Percentiles rank a stretch among this genome's conserved stretches.
Evolutionary conservation across 352 stramenopile genomes (phyloP).

Genomic region (Phytophthora fragariae): DNA sequence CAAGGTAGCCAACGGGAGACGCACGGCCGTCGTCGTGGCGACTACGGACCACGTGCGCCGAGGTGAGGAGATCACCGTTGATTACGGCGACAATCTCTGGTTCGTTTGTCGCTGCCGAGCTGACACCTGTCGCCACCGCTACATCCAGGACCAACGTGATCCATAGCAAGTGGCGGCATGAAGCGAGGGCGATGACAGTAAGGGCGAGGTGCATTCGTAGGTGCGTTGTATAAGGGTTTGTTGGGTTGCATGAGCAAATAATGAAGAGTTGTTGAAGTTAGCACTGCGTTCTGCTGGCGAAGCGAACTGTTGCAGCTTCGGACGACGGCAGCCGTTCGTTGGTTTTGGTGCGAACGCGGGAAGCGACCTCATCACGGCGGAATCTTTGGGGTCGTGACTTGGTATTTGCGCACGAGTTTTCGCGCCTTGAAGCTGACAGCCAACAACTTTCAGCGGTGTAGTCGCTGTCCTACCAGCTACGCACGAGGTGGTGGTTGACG

Average conservation of each 20-base stretch:
- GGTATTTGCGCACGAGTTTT: not conserved
- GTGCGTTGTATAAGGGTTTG: not conserved
- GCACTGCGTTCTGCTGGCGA: not conserved
- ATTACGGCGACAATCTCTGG: constrained; percentile 18
- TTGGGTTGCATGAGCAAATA: not conserved
- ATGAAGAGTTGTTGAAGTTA: not conserved
- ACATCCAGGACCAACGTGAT: constrained; percentile 13
- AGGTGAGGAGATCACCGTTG: constrained; percentile 15
- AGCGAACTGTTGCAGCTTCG: not conserved
- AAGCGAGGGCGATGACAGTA: not conserved
- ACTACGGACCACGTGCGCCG: not conserved
- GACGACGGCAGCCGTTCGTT: not conserved
- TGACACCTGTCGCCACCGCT: not conserved
- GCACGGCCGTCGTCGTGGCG: constrained; percentile 10
- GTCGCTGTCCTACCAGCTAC: too few species aligned
- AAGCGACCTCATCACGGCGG: not conserved
- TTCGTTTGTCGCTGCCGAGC: constrained; percentile 13
- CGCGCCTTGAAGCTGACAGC: not conserved
- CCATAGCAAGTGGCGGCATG: not conserved
- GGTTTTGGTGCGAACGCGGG: not conserved
- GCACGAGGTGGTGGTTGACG: not conserved
- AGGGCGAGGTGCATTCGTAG: not conserved
- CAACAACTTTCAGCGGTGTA: not conserved
- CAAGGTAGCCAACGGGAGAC: constrained; percentile 15
- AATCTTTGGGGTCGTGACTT: not conserved